A percentile compares a stretch with the other conserved stretches of the same genome.
These are phyloP conservation scores for Haplosporangium gracile DNA, from an alignment of 192 early-diverging fungal species.

Conservation along the genomic window DNA sequence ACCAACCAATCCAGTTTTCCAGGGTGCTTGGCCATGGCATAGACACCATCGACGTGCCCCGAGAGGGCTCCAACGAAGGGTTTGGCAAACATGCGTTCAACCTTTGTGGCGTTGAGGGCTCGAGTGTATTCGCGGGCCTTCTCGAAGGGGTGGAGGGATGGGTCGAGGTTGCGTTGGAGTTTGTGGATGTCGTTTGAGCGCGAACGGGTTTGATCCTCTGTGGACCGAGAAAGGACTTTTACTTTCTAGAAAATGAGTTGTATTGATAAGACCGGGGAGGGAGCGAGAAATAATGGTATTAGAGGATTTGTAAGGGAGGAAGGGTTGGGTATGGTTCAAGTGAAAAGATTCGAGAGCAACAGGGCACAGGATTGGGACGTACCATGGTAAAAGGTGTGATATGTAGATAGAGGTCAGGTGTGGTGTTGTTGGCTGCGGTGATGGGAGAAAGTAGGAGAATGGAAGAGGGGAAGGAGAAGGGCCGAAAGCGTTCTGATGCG, in stretches of 20 bases:
- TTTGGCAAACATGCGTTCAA: conserved; percentile 97
- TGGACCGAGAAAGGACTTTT: conserved; percentile 90
- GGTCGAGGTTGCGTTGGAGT: conserved; percentile 91
- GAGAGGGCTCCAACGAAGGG: conserved; percentile 92
- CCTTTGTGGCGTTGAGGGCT: conserved; percentile 93
- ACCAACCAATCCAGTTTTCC: conserved; percentile 84
- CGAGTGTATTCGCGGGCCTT: conserved; percentile 95
- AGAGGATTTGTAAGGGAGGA: not conserved
- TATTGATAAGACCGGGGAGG: not conserved
- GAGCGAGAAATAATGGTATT: not conserved
- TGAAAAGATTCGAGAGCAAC: not conserved
- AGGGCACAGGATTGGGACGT: not conserved
- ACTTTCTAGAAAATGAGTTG: conserved; percentile 80
- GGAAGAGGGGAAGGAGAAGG: not conserved
- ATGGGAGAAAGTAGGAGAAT: conserved; percentile 14
- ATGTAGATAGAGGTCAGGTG: not conserved
- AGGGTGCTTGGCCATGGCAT: conserved; percentile 95
- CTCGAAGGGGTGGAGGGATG: conserved; percentile 93
- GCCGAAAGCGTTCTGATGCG: not conserved
- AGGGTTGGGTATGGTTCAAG: not conserved
- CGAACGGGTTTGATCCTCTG: conserved; percentile 84
- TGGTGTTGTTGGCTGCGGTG: not conserved
- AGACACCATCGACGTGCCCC: conserved; percentile 97
- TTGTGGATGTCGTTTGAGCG: conserved; percentile 89
- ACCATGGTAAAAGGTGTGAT: not conserved